Percentiles rank a stretch among this genome's conserved stretches.
phyloP scores from a whole-genome alignment of 768 basidiomycete genomes.

The Tulasnella sp. region DNA sequence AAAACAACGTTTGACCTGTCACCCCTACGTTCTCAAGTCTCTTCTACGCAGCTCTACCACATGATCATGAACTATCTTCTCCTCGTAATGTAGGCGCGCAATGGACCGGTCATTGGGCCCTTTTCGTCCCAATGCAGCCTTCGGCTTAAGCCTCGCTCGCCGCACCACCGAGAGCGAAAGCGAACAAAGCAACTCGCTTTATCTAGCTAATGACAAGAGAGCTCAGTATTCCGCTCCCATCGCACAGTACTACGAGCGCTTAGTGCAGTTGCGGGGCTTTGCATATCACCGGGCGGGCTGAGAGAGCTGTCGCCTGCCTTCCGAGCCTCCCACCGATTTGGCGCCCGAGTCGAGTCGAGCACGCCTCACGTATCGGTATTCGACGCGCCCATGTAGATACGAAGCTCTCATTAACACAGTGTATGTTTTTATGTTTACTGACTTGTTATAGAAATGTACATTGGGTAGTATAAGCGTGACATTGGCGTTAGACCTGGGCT shows the following conservation, averaged over 20 bases:
- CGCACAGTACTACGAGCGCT: too few relatives aligned
- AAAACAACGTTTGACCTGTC: too few relatives aligned
- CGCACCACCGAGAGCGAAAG: not conserved
- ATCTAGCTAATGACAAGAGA: not conserved
- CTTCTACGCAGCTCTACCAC: too few relatives aligned
- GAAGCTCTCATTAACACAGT: not conserved
- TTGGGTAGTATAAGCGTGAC: too few relatives aligned
- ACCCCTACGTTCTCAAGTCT: too few relatives aligned
- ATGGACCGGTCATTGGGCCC: not conserved
- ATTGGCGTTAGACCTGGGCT: too few relatives aligned
- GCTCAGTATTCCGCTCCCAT: not conserved
- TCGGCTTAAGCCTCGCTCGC: not conserved
- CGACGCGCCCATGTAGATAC: not conserved
- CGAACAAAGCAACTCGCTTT: not conserved
- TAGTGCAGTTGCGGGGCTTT: not conserved
- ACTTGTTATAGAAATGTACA: too few relatives aligned
- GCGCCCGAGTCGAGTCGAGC: not conserved
- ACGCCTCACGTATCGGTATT: not conserved
- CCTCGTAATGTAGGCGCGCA: not conserved
- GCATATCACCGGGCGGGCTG: not conserved
- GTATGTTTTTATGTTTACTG: too few relatives aligned
- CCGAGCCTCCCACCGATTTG: not conserved
- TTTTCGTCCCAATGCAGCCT: not conserved
- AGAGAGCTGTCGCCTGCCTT: not conserved
- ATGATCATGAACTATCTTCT: too few relatives aligned